Base-by-base conservation (phyloP, 2,329 filamentous ascomycete genomes). In the Paradendryphiella salina region DNA sequence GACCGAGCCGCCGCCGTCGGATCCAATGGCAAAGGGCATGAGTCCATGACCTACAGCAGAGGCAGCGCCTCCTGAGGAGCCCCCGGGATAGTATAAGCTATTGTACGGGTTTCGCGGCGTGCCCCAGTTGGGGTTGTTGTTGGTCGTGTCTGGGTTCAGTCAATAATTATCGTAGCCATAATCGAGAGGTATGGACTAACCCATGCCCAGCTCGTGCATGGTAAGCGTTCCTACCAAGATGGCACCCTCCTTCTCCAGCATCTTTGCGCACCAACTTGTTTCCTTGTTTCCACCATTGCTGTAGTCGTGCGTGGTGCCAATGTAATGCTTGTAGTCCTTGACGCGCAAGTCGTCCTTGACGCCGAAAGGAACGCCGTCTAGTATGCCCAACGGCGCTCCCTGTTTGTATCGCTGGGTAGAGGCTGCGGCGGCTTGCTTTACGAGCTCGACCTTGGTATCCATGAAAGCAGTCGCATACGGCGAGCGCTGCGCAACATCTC, bases 321-420 rank as follows among this genome's bases (percentile, higher is more conserved):
- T 74, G 45, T 84, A 86, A 56, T 80, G 83, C 42, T 82, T 80
- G 67, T 90, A 92, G 11, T 88, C 89, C 57, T 83, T 79, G 26
- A 91, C 77, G 57, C 87, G 80, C 13, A 86, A 80, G 65, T 96
- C 90, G 66, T 95, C 90, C 74, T 96, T 96, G 62, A 94, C 83
- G 0, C 86, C 88, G 40, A 95, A 82, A 0, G 90, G 91, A 1
- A 96, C 84, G 10, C 91, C 91, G 64, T 96, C 91, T 6, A 96
- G 76, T 4, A 89, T 75, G 10, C 89, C 80, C 13, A 90, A 71
- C 0, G 85, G 80, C 54, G 80, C 80, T 0, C 88, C 87, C 13
- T 80, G 76, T 50, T 83, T 82, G 72, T 88, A 96, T 37, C 91
- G 80, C 66, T 82, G 78, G 0, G 90, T 88, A 1, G 90, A 94